These are phyloP conservation scores for Aspergillus bombycis DNA, from an alignment of 2,329 filamentous ascomycete genomes.

Conservation along the genomic window DNA sequence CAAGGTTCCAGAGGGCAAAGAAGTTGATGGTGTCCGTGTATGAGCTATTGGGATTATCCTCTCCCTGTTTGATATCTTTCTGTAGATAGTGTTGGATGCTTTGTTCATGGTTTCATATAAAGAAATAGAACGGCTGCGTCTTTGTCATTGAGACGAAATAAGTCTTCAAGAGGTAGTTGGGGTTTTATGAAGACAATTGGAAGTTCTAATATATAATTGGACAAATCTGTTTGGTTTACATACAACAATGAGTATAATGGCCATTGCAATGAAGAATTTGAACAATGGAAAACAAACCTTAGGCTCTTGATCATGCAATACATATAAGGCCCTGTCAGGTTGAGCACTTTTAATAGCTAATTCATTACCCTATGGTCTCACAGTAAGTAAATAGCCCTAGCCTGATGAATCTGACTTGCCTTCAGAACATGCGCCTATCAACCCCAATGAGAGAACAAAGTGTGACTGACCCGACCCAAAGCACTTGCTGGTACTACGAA, in stretches of 20 bases:
- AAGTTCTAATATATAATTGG: neutral
- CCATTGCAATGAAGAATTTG: neutral
- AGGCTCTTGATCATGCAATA: neutral
- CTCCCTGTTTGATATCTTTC: neutral
- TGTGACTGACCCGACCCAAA: neutral
- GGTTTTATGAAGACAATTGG: too few species aligned
- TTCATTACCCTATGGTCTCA: neutral
- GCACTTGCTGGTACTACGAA: neutral
- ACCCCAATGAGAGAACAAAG: neutral
- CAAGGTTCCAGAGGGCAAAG: constrained; percentile 37
- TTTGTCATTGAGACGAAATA: neutral
- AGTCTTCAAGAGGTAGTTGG: neutral
- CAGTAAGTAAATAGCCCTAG: neutral
- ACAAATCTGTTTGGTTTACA: neutral
- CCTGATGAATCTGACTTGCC: neutral
- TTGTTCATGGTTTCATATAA: neutral
- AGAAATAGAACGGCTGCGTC: neutral
- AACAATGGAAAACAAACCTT: neutral
- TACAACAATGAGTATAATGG: neutral
- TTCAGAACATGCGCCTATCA: neutral
- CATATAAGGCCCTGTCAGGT: neutral
- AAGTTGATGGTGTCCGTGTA: constrained; percentile 35
- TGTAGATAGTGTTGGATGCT: constrained; percentile 2
- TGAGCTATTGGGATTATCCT: constrained; percentile 5
- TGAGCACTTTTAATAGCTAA: too few species aligned